Evolutionary conservation across 257 asterid species (phyloP).

Genomic region (Avicennia marina): DNA sequence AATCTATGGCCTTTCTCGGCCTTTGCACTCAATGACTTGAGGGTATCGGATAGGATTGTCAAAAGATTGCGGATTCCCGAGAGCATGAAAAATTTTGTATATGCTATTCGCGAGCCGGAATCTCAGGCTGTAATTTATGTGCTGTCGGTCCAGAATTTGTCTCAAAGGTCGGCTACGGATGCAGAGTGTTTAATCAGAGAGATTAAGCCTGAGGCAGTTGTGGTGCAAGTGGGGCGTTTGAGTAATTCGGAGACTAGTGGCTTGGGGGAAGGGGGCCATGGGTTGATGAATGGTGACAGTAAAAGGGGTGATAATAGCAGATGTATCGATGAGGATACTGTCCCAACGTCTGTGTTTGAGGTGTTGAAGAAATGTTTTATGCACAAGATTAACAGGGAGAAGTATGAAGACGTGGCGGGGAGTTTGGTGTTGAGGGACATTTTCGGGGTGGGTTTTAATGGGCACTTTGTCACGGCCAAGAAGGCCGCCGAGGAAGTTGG

Average conservation of each 20-base stretch:
- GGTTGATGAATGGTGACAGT: slow-evolving; percentile 1
- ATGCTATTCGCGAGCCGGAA: slow-evolving; percentile 65
- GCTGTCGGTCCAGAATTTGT: slow-evolving; percentile 74
- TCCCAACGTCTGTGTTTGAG: slow-evolving; percentile 81
- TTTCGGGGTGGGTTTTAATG: slow-evolving; percentile 77
- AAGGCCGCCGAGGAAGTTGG: slow-evolving; percentile 86
- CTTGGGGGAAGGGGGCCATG: slow-evolving; percentile 18
- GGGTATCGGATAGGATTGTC: slow-evolving; percentile 62
- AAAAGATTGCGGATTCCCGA: slow-evolving; percentile 65
- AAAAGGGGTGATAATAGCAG: slow-evolving; percentile 14
- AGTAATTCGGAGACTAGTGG: slow-evolving; percentile 28
- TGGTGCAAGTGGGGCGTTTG: slow-evolving; percentile 60
- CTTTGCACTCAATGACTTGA: slow-evolving; percentile 53
- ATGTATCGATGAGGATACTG: slow-evolving; percentile 23
- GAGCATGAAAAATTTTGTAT: slow-evolving; percentile 70
- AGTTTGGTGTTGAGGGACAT: slow-evolving; percentile 69
- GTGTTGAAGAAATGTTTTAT: slow-evolving; percentile 74
- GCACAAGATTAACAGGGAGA: slow-evolving; percentile 55
- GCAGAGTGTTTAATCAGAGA: slow-evolving; percentile 67
- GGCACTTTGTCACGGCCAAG: slow-evolving; percentile 65
- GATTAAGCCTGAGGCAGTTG: slow-evolving; percentile 86
- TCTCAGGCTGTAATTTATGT: slow-evolving; percentile 60
- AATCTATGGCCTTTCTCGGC: slow-evolving; percentile 74
- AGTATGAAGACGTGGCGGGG: slow-evolving; percentile 85
- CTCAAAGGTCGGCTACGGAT: slow-evolving; percentile 76